Conservation (phyloP, 768 basidiomycete species). For the Ramaria sp. region DNA sequence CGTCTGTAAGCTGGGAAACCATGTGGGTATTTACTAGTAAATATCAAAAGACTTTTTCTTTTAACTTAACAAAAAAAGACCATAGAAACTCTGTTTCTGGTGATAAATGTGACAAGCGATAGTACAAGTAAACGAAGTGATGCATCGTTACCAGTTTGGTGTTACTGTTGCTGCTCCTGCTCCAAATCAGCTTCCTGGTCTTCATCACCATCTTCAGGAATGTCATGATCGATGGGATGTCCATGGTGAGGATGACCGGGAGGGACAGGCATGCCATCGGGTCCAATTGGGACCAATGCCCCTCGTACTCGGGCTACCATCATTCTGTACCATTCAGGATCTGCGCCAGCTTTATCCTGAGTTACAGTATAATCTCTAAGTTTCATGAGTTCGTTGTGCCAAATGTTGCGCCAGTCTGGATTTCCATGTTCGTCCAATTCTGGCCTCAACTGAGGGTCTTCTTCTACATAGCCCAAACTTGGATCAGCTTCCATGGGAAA, state of each 20-base stretch:
- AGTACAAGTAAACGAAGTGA: not conserved
- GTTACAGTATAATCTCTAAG: slow-evolving; percentile 68
- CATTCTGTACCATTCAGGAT: slow-evolving; percentile 79
- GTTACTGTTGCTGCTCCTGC: not conserved
- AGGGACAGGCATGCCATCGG: slow-evolving; percentile 18
- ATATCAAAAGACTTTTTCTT: too few relatives aligned
- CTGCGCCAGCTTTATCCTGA: slow-evolving; percentile 72
- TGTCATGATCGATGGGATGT: slow-evolving; percentile 7
- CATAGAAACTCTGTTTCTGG: too few relatives aligned
- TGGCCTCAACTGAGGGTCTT: slow-evolving; percentile 1
- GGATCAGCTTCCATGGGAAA: slow-evolving; percentile 4
- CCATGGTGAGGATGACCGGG: not conserved
- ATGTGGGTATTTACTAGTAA: too few relatives aligned
- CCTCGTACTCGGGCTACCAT: slow-evolving; percentile 73
- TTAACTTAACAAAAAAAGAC: too few relatives aligned
- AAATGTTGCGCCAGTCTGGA: slow-evolving; percentile 67
- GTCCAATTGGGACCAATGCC: slow-evolving; percentile 40
- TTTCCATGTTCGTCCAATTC: slow-evolving; percentile 69
- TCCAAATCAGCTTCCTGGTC: slow-evolving; percentile 1
- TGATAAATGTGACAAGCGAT: not conserved
- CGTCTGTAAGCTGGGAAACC: too few relatives aligned
- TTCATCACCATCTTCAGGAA: slow-evolving; percentile 6
- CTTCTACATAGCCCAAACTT: not conserved
- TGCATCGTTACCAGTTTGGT: not conserved
- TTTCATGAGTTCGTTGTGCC: slow-evolving; percentile 71